Evolutionary conservation across 1,284 basidiomycete genomes (phyloP).

Genomic region (Papiliotrema flavescens): DNA sequence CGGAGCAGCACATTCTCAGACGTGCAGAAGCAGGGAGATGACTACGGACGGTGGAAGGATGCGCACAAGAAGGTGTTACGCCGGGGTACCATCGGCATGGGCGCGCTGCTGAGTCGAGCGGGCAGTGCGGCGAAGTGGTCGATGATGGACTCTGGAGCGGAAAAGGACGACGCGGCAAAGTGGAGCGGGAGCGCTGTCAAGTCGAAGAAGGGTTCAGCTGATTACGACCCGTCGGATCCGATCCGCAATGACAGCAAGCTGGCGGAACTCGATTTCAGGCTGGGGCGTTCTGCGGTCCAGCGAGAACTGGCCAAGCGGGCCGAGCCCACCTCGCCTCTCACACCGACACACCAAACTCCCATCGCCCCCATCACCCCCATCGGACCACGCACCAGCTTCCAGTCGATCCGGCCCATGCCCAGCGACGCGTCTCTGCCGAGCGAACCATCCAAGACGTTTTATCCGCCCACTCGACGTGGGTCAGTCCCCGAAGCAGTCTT

Average conservation of each 20-base stretch:
- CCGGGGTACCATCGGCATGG: conserved; percentile 21
- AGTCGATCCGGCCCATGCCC: not conserved
- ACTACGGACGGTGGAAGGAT: conserved; percentile 34
- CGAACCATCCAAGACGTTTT: conserved; percentile 11
- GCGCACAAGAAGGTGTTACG: conserved; percentile 19
- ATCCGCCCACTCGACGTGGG: conserved; percentile 10
- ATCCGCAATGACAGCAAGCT: conserved; percentile 35
- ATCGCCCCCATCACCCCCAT: too few species aligned
- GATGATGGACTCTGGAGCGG: conserved; percentile 20
- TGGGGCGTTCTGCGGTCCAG: conserved; percentile 33
- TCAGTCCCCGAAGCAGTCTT: conserved; percentile 17
- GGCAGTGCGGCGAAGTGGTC: conserved; percentile 36
- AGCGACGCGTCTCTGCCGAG: conserved; percentile 9
- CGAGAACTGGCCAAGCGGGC: conserved; percentile 30
- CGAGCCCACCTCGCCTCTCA: not conserved
- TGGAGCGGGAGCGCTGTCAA: not conserved
- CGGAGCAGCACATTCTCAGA: not conserved
- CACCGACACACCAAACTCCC: not conserved
- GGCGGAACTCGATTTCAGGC: conserved; percentile 39
- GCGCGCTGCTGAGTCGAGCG: conserved; percentile 29
- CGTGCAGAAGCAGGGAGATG: conserved; percentile 16
- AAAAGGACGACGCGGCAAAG: not conserved
- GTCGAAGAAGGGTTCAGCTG: not conserved
- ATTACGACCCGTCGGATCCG: not conserved
- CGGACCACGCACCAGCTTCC: not conserved